A percentile compares a stretch with the other conserved stretches of the same genome.
Conservation (phyloP, 1,139 yeast genomes). For the Hanseniaspora sp. region DNA sequence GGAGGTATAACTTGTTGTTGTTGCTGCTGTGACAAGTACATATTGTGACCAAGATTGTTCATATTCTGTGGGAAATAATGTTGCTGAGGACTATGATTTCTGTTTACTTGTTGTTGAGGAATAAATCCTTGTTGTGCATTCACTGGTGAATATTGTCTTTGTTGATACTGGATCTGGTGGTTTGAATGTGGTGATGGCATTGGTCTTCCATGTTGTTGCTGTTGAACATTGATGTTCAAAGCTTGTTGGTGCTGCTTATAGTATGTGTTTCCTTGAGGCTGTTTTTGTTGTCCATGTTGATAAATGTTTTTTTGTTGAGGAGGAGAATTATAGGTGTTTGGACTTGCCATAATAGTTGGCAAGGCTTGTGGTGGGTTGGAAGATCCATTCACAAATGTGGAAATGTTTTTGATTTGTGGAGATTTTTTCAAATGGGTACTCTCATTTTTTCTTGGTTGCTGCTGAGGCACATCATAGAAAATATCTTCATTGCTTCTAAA, state of each 20-base stretch:
- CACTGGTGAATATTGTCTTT: conserved; percentile 4
- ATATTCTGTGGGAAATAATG: not conserved
- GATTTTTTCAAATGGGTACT: conserved; percentile 5
- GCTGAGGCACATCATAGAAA: conserved; percentile 9
- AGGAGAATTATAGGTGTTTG: not conserved
- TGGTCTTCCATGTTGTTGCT: conserved; percentile 6
- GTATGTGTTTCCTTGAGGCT: conserved; percentile 10
- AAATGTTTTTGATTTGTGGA: conserved; percentile 13
- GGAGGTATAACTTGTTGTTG: conserved; percentile 14
- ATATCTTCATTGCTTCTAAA: not conserved
- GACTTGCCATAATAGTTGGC: not conserved
- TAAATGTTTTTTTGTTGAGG: not conserved
- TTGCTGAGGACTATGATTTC: not conserved
- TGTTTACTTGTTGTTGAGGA: not conserved
- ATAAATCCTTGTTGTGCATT: not conserved
- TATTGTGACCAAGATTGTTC: not conserved
- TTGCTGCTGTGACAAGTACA: conserved; percentile 14
- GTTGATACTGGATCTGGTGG: not conserved
- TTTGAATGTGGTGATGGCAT: conserved; percentile 3
- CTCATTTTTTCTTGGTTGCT: not conserved
- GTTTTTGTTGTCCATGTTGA: conserved; percentile 1
- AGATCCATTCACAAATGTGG: not conserved
- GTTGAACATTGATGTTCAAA: not conserved
- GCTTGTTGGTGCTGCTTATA: conserved; percentile 10
- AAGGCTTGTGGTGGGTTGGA: not conserved